Percentiles rank a stretch among this genome's conserved stretches.
Evolutionary conservation across 768 basidiomycete genomes (phyloP).

Genomic region (Pluteus cervinus): DNA sequence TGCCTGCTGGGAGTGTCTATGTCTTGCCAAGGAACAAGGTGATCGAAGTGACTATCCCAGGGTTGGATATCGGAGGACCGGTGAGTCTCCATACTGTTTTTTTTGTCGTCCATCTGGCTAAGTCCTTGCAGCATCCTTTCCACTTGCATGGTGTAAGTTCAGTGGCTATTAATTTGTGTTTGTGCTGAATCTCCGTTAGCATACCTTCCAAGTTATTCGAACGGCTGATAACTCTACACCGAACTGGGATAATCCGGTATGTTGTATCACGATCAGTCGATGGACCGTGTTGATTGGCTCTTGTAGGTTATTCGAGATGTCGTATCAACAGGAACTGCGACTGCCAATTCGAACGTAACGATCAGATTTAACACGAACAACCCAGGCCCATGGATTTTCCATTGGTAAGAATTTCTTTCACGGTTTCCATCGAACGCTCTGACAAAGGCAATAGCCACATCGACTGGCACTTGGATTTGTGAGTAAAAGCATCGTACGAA

Average conservation of each 20-base stretch:
- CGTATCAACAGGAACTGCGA: slow-evolving; percentile 22
- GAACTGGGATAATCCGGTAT: slow-evolving; percentile 49
- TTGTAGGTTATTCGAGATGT: slow-evolving; percentile 39
- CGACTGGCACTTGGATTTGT: slow-evolving; percentile 35
- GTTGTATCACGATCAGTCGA: too few species aligned
- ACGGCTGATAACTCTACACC: slow-evolving; percentile 30
- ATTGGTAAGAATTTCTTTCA: slow-evolving; percentile 20
- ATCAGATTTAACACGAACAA: slow-evolving; percentile 61
- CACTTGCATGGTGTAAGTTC: slow-evolving; percentile 41
- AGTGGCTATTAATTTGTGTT: neutral
- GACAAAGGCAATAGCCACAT: slow-evolving; percentile 25
- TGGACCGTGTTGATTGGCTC: slow-evolving; percentile 31
- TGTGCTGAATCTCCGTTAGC: slow-evolving; percentile 15
- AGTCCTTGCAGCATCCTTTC: slow-evolving; percentile 32
- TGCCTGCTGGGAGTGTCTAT: slow-evolving; percentile 35
- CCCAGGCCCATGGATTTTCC: slow-evolving; percentile 46
- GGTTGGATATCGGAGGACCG: slow-evolving; percentile 21
- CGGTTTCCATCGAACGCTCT: too few species aligned
- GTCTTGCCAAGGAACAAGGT: slow-evolving; percentile 36
- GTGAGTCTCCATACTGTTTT: slow-evolving; percentile 7
- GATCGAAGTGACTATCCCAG: slow-evolving; percentile 41
- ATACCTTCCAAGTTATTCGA: slow-evolving; percentile 35
- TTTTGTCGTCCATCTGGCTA: neutral
- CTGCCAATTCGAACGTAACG: slow-evolving; percentile 34
- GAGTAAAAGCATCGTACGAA: slow-evolving; percentile 10